Conservation (phyloP, 257 asterid genomes). For the Craterostigma plantagineum region DNA sequence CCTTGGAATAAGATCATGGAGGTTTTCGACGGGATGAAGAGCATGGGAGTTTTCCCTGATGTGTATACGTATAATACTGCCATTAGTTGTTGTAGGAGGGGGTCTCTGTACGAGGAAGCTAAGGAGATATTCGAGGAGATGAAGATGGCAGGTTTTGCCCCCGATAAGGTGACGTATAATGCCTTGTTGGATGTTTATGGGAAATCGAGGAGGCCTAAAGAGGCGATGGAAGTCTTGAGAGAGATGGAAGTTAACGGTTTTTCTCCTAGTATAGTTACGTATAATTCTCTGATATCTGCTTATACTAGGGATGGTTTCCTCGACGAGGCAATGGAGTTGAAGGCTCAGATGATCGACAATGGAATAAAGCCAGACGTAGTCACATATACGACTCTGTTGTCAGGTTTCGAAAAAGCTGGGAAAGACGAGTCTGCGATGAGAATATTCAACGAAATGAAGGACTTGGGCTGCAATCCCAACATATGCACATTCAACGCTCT, state of each 20-base stretch:
- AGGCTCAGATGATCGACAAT: conserved; percentile 39
- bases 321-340: conserved; percentile 67
- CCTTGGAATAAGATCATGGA: conserved; percentile 61
- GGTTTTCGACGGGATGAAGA: conserved; percentile 56
- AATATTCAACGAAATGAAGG: conserved; percentile 59
- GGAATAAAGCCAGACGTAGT: conserved; percentile 88
- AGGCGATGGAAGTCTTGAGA: conserved; percentile 68
- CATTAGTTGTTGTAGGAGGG: conserved; percentile 68
- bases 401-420: conserved; percentile 92
- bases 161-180: conserved; percentile 83
- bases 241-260: conserved; percentile 69
- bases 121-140: conserved; percentile 62
- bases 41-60: conserved; percentile 51
- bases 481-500: conserved; percentile 86
- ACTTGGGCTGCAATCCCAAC: conserved; percentile 59
- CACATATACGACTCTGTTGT: conserved; percentile 71
- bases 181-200: conserved; percentile 82
- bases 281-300: conserved; percentile 69
- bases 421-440: conserved; percentile 73
- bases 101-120: conserved; percentile 72
- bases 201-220: conserved; percentile 67
- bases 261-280: conserved; percentile 54
- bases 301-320: conserved; percentile 63
- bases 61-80: conserved; percentile 79
- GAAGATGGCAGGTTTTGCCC: conserved; percentile 54